Conservation (phyloP, 768 basidiomycete species). For the Podaxis sp. region DNA sequence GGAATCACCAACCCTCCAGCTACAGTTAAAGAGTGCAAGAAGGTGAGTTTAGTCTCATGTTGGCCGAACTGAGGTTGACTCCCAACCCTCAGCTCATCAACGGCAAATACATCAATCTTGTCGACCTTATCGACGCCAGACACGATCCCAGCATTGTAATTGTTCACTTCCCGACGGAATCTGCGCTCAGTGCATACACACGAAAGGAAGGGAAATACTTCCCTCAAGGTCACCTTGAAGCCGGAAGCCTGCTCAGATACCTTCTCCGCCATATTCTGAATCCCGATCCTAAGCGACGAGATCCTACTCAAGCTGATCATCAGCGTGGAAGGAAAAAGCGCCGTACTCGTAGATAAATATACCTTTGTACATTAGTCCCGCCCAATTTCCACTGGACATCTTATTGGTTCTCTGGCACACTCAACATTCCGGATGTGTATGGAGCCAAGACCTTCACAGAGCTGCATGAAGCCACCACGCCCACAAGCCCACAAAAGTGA, state of each 20-base stretch:
- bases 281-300: not conserved
- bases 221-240: not conserved
- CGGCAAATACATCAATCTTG: constrained; percentile 17
- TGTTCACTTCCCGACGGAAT: not conserved
- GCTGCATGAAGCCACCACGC: too few relatives aligned
- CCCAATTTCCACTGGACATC: not conserved
- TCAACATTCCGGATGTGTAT: too few relatives aligned
- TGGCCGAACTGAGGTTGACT: not conserved
- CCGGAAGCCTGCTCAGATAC: not conserved
- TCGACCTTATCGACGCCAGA: constrained; percentile 15
- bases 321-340: not conserved
- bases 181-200: constrained; percentile 13
- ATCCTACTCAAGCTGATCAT: not conserved
- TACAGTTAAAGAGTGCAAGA: constrained; percentile 1
- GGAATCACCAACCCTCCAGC: constrained; percentile 5
- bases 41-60: not conserved
- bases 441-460: too few relatives aligned
- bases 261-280: not conserved
- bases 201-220: not conserved
- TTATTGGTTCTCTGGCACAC: not conserved
- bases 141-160: not conserved
- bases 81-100: not conserved
- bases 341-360: not conserved
- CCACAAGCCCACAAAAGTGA: too few relatives aligned
- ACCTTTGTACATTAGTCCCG: not conserved